These are phyloP conservation scores for Populus hybrid DNA, from an alignment of 441 rosid species.

Conservation along the genomic window DNA sequence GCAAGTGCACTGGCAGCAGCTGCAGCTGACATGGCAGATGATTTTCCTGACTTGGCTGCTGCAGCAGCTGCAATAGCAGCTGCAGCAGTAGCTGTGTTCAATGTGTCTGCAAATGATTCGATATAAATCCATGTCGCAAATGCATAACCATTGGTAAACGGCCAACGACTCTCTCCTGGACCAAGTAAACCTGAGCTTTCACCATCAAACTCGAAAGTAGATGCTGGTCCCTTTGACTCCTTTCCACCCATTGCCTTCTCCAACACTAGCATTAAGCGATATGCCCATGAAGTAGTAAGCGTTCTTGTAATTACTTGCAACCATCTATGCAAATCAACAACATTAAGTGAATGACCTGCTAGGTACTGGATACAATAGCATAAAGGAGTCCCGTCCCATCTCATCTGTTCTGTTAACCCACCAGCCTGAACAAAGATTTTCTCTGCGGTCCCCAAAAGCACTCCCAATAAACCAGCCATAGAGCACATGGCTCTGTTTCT, in stretches of 20 bases:
- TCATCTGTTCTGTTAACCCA: conserved; percentile 40
- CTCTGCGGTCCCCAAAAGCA: conserved; percentile 85
- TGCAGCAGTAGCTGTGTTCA: conserved; percentile 96
- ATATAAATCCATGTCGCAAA: conserved; percentile 98
- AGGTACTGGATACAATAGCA: conserved; percentile 83
- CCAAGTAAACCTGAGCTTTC: no score
- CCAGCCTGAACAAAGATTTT: conserved; percentile 67
- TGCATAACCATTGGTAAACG: conserved; percentile 90
- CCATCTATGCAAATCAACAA: conserved; percentile 82
- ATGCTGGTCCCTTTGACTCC: conserved; percentile 94
- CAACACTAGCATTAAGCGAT: conserved; percentile 67
- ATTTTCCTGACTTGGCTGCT: conserved; percentile 97
- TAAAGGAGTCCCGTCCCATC: conserved; percentile 80
- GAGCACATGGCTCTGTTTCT: conserved; percentile 99
- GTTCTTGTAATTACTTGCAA: conserved; percentile 65
- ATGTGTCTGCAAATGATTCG: conserved; percentile 98
- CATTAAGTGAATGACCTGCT: conserved; percentile 91
- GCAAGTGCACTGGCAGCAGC: conserved; percentile 99
- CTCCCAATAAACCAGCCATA: conserved; percentile 84
- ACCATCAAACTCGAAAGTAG: conserved; percentile 94
- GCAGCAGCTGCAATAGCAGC: conserved; percentile 99
- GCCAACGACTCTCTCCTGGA: conserved; percentile 99
- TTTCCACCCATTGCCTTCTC: conserved; percentile 96
- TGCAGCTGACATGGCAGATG: conserved; percentile 99
- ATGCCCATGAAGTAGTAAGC: conserved; percentile 66